These are phyloP conservation scores for Cladosporium sp. DNA, from an alignment of 2,329 filamentous ascomycete genomes.

Conservation along the genomic window DNA sequence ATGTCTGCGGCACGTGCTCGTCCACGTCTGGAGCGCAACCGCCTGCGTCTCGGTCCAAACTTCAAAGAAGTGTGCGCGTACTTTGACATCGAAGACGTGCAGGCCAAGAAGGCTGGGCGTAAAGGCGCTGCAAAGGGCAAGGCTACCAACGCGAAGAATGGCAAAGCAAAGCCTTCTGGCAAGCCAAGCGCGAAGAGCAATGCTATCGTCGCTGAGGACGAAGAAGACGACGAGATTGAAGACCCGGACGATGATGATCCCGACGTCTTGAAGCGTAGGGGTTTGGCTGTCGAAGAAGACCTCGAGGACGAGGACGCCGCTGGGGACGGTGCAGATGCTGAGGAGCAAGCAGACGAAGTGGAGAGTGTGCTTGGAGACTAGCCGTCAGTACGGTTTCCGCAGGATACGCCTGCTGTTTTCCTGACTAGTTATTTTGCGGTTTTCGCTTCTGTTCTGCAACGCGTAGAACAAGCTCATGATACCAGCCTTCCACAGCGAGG, in stretches of 20 bases:
- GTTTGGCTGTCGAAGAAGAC: conserved; percentile 31
- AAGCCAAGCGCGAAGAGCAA: conserved; percentile 46
- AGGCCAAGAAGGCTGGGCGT: conserved; percentile 48
- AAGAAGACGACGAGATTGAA: conserved; percentile 38
- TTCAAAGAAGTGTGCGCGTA: conserved; percentile 82
- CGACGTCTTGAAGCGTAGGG: conserved; percentile 26
- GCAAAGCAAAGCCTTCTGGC: conserved; percentile 38
- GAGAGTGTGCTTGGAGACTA: conserved; percentile 46
- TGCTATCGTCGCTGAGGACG: conserved; percentile 44
- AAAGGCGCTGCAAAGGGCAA: conserved; percentile 40
- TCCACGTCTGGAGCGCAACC: conserved; percentile 75
- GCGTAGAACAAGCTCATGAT: background rate
- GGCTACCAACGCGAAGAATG: conserved; percentile 7
- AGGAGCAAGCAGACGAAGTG: conserved; percentile 41
- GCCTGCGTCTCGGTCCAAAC: conserved; percentile 75
- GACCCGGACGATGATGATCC: conserved; percentile 45
- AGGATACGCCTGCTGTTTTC: background rate
- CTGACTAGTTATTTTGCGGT: background rate
- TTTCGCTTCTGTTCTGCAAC: background rate
- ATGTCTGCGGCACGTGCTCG: conserved; percentile 69
- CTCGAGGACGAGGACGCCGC: conserved; percentile 15
- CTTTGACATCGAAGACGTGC: conserved; percentile 66
- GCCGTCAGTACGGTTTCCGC: background rate
- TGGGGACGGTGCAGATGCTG: conserved; percentile 55
- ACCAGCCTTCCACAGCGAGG: background rate